Evolutionary conservation across 176 grass and related monocot species (phyloP).

Genomic region (Aegilops speltoides): DNA sequence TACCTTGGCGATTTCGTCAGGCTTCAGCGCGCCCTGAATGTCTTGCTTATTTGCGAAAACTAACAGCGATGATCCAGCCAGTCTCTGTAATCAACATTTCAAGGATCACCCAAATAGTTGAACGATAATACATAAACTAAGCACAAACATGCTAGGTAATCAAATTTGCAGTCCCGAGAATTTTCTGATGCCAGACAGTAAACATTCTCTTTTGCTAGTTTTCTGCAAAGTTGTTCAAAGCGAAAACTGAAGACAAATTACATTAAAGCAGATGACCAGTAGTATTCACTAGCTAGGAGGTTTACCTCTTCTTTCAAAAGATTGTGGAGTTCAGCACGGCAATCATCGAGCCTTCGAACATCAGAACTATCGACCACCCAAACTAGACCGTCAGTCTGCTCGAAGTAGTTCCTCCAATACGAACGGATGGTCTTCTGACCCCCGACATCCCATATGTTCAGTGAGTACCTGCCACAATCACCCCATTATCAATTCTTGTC

Average conservation of each 20-base stretch:
- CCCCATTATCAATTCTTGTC: neutral
- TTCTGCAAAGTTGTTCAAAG: neutral
- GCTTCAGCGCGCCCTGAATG: constrained; percentile 53
- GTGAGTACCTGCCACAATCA: constrained; percentile 48
- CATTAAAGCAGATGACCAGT: neutral
- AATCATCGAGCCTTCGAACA: constrained; percentile 49
- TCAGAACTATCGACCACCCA: constrained; percentile 34
- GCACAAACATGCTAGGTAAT: too few species aligned
- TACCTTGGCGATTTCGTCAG: neutral
- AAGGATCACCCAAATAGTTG: neutral
- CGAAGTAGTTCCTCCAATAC: constrained; percentile 69
- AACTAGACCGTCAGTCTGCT: constrained; percentile 65
- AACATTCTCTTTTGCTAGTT: neutral
- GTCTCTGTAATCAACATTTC: constrained; percentile 36
- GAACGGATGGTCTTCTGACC: constrained; percentile 74
- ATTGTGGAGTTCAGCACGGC: constrained; percentile 57
- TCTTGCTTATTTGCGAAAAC: constrained; percentile 74
- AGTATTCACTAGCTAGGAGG: neutral
- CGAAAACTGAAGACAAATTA: neutral
- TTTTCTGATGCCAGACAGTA: neutral
- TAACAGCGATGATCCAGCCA: constrained; percentile 61
- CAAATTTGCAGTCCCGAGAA: neutral
- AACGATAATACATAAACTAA: neutral
- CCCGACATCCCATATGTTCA: constrained; percentile 76
- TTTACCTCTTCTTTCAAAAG: constrained; percentile 70